These are phyloP conservation scores for Zygosaccharomyces gambellarensis DNA, from an alignment of 805 yeast species.

Conservation along the genomic window DNA sequence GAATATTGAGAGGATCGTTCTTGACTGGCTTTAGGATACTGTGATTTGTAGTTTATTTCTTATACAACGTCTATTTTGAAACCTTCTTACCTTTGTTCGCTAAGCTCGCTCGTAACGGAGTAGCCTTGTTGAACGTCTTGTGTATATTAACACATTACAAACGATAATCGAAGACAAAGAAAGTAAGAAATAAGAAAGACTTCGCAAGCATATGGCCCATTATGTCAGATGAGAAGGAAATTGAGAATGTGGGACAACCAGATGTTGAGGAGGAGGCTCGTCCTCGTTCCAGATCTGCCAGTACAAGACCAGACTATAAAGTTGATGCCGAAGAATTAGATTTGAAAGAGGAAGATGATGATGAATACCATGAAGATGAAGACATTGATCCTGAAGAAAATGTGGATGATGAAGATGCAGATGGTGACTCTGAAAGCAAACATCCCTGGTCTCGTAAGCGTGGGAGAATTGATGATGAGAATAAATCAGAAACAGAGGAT, in stretches of 20 bases:
- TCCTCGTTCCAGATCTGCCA: conserved; percentile 22
- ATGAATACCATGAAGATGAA: conserved; percentile 26
- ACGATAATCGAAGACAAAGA: neutral
- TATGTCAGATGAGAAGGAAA: neutral
- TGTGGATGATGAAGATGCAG: conserved; percentile 28
- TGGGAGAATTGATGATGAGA: conserved; percentile 18
- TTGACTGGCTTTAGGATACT: neutral
- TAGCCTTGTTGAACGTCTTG: neutral
- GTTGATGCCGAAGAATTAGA: conserved; percentile 32
- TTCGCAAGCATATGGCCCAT: neutral
- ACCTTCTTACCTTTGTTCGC: neutral
- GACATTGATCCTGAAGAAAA: conserved; percentile 13
- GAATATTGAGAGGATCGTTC: neutral
- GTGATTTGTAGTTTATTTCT: neutral
- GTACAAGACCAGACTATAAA: conserved; percentile 24
- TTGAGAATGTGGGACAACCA: neutral
- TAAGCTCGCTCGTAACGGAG: neutral
- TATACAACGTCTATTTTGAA: neutral
- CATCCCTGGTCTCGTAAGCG: conserved; percentile 26
- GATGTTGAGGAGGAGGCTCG: neutral
- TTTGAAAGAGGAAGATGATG: conserved; percentile 33
- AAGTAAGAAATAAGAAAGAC: neutral
- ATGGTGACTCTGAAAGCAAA: conserved; percentile 25
- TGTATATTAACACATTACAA: neutral
- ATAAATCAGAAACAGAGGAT: conserved; percentile 27